A percentile compares a stretch with the other conserved stretches of the same genome.
phyloP scores from a whole-genome alignment of 2,329 filamentous ascomycete species.

The Xylaria sp. region DNA sequence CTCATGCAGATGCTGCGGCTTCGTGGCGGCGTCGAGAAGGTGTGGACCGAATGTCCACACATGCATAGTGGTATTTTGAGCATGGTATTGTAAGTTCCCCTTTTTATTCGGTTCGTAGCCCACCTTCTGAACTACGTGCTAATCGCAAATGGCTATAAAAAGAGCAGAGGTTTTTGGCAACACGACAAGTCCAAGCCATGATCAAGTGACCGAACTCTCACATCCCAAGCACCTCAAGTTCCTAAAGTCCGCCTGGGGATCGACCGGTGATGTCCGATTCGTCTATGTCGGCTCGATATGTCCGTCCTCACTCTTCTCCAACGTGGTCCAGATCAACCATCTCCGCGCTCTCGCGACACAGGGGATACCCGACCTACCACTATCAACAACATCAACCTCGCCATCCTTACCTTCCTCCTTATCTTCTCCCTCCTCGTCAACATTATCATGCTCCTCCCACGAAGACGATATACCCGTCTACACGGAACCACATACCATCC shows the following conservation, averaged over 20 bases:
- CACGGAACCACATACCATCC: slow-evolving; percentile 37
- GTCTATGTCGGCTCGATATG: slow-evolving; percentile 39
- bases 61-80: slow-evolving; percentile 33
- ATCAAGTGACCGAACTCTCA: slow-evolving; percentile 37
- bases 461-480: neutral
- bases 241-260: slow-evolving; percentile 40
- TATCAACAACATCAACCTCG: neutral
- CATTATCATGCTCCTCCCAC: neutral
- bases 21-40: slow-evolving; percentile 46
- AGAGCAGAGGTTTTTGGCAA: slow-evolving; percentile 50
- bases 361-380: neutral
- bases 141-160: slow-evolving; percentile 20
- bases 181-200: slow-evolving; percentile 49
- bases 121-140: neutral
- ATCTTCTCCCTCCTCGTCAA: neutral
- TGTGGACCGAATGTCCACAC: slow-evolving; percentile 34
- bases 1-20: slow-evolving; percentile 46
- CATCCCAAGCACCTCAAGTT: slow-evolving; percentile 43
- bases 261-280: neutral
- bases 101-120: neutral
- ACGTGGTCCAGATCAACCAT: slow-evolving; percentile 33
- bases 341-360: slow-evolving; percentile 26
- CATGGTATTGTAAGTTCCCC: slow-evolving; percentile 44
- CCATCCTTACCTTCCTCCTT: neutral
- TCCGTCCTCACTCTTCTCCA: slow-evolving; percentile 25